phyloP scores from a whole-genome alignment of 192 early-diverging fungal genomes.

The Coemansia sp. region DNA sequence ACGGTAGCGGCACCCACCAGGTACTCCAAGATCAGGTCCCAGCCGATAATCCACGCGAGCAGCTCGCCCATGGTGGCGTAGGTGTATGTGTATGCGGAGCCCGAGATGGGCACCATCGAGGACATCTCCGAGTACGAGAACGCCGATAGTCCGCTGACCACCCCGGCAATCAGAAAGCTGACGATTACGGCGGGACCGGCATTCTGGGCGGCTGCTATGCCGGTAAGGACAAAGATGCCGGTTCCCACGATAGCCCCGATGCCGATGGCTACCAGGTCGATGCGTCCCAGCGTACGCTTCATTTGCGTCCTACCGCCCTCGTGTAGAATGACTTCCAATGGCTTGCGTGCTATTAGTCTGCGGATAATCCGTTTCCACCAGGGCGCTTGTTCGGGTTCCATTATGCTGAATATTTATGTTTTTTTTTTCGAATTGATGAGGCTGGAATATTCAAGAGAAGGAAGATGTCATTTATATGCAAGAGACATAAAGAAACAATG shows the following conservation, averaged over 20 bases:
- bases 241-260: slow-evolving; percentile 78
- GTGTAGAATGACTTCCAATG: slow-evolving; percentile 42
- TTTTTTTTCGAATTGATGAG: no score
- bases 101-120: slow-evolving; percentile 81
- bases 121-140: slow-evolving; percentile 87
- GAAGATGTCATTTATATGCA: no score
- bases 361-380: slow-evolving; percentile 25
- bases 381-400: neutral
- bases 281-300: slow-evolving; percentile 54
- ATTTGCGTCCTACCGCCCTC: slow-evolving; percentile 53
- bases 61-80: slow-evolving; percentile 88
- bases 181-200: slow-evolving; percentile 83
- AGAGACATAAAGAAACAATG: no score
- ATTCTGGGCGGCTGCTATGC: slow-evolving; percentile 67
- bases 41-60: slow-evolving; percentile 86
- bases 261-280: slow-evolving; percentile 66
- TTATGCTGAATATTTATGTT: neutral
- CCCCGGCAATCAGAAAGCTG: slow-evolving; percentile 75
- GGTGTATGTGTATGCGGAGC: slow-evolving; percentile 83
- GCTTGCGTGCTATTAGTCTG: slow-evolving; percentile 33
- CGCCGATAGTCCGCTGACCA: slow-evolving; percentile 70
- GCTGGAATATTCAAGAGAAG: no score
- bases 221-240: slow-evolving; percentile 78
- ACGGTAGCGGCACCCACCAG: slow-evolving; percentile 81
- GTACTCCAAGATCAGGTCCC: slow-evolving; percentile 89